Evolutionary conservation across 305 asterid species (phyloP), one percentile per base, ranked within the genome.

Genomic region (Fraxinus xanthoxyloides): DNA sequence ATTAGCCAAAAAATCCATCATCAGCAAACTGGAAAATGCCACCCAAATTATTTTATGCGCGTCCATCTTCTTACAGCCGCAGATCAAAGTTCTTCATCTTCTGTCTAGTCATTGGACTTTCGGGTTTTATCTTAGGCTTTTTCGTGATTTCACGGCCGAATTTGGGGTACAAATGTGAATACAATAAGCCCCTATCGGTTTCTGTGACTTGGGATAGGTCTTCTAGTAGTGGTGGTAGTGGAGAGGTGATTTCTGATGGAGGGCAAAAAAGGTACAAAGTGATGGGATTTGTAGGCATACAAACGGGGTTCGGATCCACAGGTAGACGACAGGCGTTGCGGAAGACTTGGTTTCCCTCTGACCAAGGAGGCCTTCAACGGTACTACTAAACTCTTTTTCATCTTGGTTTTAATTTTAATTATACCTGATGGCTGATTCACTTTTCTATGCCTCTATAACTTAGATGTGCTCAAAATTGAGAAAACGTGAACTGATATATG

Each of bases 221-320:
- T 46, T 43, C 85, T 51, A 43, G 85, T 13, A 77, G 78, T 24
- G 85, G 83, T 76, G 54, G 80, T 59, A 78, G 80, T 78, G 63
- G 76, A 7, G 82, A 15, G 31, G 88, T 77, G 73, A 48, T 36
- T 79, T 35, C 79, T 24, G 89, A 83, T 84, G 90, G 79, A 75
- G 88, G 86, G 83, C 90, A 43, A 5, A 91, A 90, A 89, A 95
- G 97, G 85, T 88, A 88, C 76, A 97, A 94, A 84, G 94, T 90
- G 36, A 94, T 92, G 97, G 98, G 98, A 7, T 94, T 97, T 81
- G 99, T 97, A 46, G 99, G 99, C 61, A 86, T 97, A 80, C 97
- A 92, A 77, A 94, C 99, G 17, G 99, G 99, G 75, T 97, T 97
- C 75, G 91, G 89, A 83, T 94, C 99, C 65, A 85, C 87, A 12